Evolutionary conservation across 2,329 filamentous ascomycete species (phyloP).

Genomic region (Hypomyces perniciosus): DNA sequence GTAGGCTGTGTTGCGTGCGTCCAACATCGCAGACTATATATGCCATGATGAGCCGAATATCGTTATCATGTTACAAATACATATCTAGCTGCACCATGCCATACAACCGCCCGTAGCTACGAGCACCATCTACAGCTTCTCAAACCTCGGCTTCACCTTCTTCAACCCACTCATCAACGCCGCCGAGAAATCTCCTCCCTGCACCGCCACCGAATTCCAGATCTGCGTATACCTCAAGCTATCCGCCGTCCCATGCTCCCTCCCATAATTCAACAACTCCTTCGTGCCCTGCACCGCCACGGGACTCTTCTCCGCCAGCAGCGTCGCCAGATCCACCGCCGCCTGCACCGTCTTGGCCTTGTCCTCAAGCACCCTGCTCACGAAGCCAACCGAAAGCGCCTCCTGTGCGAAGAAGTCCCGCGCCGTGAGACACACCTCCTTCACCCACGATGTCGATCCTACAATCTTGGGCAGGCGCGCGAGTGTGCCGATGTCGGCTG

Average conservation of each 20-base stretch:
- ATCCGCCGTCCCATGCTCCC: constrained; percentile 72
- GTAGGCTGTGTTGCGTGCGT: constrained; percentile 18
- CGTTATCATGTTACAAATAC: constrained; percentile 9
- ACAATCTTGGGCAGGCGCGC: constrained; percentile 68
- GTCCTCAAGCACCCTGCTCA: constrained; percentile 56
- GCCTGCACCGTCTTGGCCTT: constrained; percentile 59
- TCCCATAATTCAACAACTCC: constrained; percentile 74
- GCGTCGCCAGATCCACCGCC: constrained; percentile 55
- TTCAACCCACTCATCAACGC: constrained; percentile 71
- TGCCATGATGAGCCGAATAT: not conserved
- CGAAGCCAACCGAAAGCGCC: constrained; percentile 63
- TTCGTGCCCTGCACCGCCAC: constrained; percentile 85
- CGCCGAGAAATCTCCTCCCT: constrained; percentile 68
- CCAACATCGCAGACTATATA: not conserved
- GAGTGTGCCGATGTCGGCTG: constrained; percentile 73
- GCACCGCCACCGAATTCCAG: constrained; percentile 81
- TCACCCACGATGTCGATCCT: constrained; percentile 67
- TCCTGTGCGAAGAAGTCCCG: constrained; percentile 64
- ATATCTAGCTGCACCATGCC: not conserved
- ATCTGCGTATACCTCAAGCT: constrained; percentile 76
- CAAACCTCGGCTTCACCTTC: constrained; percentile 75
- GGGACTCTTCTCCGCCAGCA: constrained; percentile 76
- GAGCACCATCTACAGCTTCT: constrained; percentile 58
- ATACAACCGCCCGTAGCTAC: not conserved
- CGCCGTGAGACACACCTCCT: constrained; percentile 69